phyloP scores from a whole-genome alignment of 768 basidiomycete species.

The Gelatoporia subvermispora region DNA sequence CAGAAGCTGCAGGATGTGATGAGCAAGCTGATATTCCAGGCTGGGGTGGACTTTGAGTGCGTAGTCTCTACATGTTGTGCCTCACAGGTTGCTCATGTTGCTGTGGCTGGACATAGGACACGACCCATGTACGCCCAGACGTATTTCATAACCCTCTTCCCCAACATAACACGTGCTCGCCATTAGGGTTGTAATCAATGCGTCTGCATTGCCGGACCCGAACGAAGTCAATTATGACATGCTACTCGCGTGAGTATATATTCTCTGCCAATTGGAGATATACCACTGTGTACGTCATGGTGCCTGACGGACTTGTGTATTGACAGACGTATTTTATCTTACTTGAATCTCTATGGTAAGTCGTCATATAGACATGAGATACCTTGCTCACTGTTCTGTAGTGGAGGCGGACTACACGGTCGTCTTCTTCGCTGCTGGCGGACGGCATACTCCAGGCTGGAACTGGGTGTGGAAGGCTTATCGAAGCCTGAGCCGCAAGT shows the following conservation, averaged over 20 bases:
- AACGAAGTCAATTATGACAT: slow-evolving; percentile 71
- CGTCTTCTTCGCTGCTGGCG: slow-evolving; percentile 82
- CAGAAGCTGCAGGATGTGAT: slow-evolving; percentile 62
- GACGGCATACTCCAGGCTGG: slow-evolving; percentile 71
- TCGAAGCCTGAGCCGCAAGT: slow-evolving; percentile 73
- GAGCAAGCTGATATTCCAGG: slow-evolving; percentile 75
- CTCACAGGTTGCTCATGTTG: slow-evolving; percentile 5
- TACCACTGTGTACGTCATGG: too few species aligned
- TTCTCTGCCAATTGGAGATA: slow-evolving; percentile 5
- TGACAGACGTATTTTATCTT: slow-evolving; percentile 66
- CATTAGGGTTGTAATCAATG: slow-evolving; percentile 74
- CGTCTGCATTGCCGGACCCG: slow-evolving; percentile 81
- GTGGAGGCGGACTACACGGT: slow-evolving; percentile 89
- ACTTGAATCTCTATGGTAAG: slow-evolving; percentile 77
- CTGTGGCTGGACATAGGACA: slow-evolving; percentile 46
- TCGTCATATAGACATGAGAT: neutral
- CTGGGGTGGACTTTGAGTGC: slow-evolving; percentile 87
- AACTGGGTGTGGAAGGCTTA: slow-evolving; percentile 93
- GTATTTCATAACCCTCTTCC: slow-evolving; percentile 1
- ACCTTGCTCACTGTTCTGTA: slow-evolving; percentile 23
- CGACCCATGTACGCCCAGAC: slow-evolving; percentile 78
- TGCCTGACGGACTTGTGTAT: slow-evolving; percentile 8
- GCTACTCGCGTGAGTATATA: slow-evolving; percentile 56
- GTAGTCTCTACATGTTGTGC: slow-evolving; percentile 21
- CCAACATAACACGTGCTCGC: neutral